Evolutionary conservation across 179 eudicot species (phyloP).

Genomic region (Carnegiea gigantea): DNA sequence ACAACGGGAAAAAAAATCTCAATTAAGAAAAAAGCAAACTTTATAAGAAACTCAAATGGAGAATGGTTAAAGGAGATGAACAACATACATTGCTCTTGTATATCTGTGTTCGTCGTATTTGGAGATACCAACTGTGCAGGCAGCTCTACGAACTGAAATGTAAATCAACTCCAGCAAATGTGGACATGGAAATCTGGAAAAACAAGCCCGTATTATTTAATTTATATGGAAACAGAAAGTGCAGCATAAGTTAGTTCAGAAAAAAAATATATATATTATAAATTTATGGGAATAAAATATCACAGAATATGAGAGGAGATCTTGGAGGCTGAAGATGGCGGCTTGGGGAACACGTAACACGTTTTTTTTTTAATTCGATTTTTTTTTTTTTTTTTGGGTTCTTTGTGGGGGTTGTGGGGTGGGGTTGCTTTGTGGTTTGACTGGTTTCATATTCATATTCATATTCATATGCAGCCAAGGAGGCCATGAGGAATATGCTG

Average conservation of each 20-base stretch:
- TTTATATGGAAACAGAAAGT: neutral
- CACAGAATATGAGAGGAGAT: neutral
- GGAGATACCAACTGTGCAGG: too few species aligned
- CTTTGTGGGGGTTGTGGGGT: too few species aligned
- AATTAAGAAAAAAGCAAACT: too few species aligned
- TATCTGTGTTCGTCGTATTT: too few species aligned
- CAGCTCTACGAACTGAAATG: neutral
- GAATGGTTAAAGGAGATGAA: neutral
- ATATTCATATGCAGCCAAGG: too few species aligned
- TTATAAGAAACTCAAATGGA: too few species aligned
- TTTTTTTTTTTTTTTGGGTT: too few species aligned
- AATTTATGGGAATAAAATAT: slow-evolving; percentile 14
- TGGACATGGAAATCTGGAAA: neutral
- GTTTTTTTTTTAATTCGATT: too few species aligned
- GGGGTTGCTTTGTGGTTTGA: too few species aligned
- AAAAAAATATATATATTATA: neutral
- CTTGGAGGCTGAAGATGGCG: slow-evolving; percentile 8
- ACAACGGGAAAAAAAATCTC: too few species aligned
- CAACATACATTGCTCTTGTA: neutral
- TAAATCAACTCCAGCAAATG: neutral
- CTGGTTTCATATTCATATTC: too few species aligned
- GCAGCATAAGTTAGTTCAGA: neutral
- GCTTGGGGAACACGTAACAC: slow-evolving; percentile 17
- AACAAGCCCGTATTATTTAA: neutral
- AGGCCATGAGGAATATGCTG: too few species aligned